A percentile compares a stretch with the other conserved stretches of the same genome.
These are phyloP conservation scores for Yamadazyma sp. DNA, from an alignment of 805 yeast genomes.

Conservation along the genomic window DNA sequence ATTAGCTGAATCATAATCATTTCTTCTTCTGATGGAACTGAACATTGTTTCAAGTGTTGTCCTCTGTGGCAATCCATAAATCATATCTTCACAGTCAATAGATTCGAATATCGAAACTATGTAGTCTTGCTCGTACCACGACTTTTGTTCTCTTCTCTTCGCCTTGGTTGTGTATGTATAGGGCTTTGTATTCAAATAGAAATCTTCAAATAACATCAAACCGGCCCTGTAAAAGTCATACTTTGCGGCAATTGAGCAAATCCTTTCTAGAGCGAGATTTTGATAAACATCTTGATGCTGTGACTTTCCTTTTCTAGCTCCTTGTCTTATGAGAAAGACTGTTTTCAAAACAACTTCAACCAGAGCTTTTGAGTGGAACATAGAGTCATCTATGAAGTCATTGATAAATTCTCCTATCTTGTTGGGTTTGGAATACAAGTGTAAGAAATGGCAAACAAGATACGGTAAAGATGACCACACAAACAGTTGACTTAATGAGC, in stretches of 20 bases:
- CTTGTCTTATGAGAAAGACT: slow-evolving; percentile 29
- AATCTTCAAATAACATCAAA: slow-evolving; percentile 50
- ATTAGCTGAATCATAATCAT: slow-evolving; percentile 27
- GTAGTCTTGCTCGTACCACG: slow-evolving; percentile 19
- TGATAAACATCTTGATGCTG: slow-evolving; percentile 29
- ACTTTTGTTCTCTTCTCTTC: not conserved
- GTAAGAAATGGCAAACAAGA: slow-evolving; percentile 8
- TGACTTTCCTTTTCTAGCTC: slow-evolving; percentile 28
- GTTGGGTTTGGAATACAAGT: not conserved
- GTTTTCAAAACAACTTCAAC: slow-evolving; percentile 22
- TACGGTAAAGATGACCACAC: slow-evolving; percentile 9
- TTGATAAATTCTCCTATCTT: not conserved
- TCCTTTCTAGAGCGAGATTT: slow-evolving; percentile 25
- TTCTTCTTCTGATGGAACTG: slow-evolving; percentile 32
- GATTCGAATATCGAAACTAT: slow-evolving; percentile 45
- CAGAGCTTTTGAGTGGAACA: slow-evolving; percentile 5
- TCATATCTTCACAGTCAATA: slow-evolving; percentile 62
- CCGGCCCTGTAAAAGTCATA: slow-evolving; percentile 42
- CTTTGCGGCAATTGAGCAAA: slow-evolving; percentile 32
- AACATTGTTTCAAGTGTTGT: slow-evolving; percentile 56
- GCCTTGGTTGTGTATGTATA: slow-evolving; percentile 1
- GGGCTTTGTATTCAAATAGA: slow-evolving; percentile 16
- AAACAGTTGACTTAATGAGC: not conserved
- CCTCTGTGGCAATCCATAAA: slow-evolving; percentile 62
- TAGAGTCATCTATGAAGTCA: not conserved